Percentiles rank a stretch among this genome's conserved stretches.
These are phyloP conservation scores for Barnettozyma salicaria DNA, from an alignment of 805 yeast genomes.

Conservation along the genomic window DNA sequence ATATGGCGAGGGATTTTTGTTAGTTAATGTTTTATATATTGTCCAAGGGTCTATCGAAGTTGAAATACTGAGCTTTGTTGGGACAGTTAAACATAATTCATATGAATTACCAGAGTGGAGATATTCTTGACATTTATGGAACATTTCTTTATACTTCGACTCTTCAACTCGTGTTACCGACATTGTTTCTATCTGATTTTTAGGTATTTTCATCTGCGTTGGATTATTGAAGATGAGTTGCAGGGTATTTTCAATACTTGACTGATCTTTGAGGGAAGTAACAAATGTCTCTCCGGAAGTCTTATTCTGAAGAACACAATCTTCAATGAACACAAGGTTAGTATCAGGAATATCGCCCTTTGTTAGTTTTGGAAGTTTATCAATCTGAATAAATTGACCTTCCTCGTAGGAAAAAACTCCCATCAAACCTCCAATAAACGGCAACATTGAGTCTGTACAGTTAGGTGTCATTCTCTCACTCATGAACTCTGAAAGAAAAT, in stretches of 20 bases:
- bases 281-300: slow-evolving; percentile 39
- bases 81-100: slow-evolving; percentile 85
- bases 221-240: slow-evolving; percentile 4
- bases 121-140: slow-evolving; percentile 57
- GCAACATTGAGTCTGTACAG: slow-evolving; percentile 37
- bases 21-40: slow-evolving; percentile 64
- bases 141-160: slow-evolving; percentile 46
- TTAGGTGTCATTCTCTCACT: slow-evolving; percentile 23
- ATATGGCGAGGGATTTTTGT: slow-evolving; percentile 87
- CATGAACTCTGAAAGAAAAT: slow-evolving; percentile 45
- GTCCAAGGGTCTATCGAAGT: slow-evolving; percentile 58
- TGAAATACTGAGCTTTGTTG: slow-evolving; percentile 54
- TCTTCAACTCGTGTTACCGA: slow-evolving; percentile 45
- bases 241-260: slow-evolving; percentile 22
- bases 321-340: slow-evolving; percentile 63
- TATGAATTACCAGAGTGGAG: slow-evolving; percentile 83
- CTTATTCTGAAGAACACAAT: slow-evolving; percentile 54
- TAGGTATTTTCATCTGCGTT: neutral
- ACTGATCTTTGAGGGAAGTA: slow-evolving; percentile 36
- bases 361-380: slow-evolving; percentile 34
- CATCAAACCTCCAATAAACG: slow-evolving; percentile 87
- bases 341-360: slow-evolving; percentile 56
- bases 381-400: slow-evolving; percentile 42
- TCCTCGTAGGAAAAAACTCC: slow-evolving; percentile 89
- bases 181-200: slow-evolving; percentile 17